A percentile compares a stretch with the other conserved stretches of the same genome.
Evolutionary conservation across 371 early-diverging fungal genomes (phyloP).

Genomic region (Apophysomyces elegans): DNA sequence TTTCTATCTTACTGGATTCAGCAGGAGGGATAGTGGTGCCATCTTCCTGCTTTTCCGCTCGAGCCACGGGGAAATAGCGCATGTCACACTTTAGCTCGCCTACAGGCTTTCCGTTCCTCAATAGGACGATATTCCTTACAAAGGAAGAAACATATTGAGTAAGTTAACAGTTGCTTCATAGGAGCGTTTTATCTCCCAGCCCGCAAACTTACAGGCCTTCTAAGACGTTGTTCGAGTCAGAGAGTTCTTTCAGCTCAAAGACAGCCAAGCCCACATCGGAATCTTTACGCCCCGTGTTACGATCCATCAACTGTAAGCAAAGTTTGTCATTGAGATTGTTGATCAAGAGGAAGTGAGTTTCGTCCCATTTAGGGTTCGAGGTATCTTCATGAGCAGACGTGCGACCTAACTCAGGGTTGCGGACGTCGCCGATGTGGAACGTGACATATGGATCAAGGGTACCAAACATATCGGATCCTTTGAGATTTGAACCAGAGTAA

Average conservation of each 20-base stretch:
- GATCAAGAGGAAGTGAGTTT: constrained; percentile 47
- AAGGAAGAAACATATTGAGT: not conserved
- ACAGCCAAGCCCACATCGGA: constrained; percentile 52
- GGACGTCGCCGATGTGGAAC: constrained; percentile 71
- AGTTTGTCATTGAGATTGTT: constrained; percentile 41
- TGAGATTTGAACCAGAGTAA: constrained; percentile 78
- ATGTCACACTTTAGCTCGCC: constrained; percentile 53
- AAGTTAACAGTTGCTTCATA: not conserved
- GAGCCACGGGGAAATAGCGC: constrained; percentile 45
- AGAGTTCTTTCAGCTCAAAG: constrained; percentile 60
- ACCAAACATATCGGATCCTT: constrained; percentile 85
- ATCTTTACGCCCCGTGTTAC: constrained; percentile 49
- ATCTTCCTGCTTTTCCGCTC: constrained; percentile 47
- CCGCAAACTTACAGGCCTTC: constrained; percentile 38
- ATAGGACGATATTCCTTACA: constrained; percentile 33
- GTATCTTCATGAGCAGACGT: constrained; percentile 67
- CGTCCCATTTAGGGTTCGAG: constrained; percentile 49
- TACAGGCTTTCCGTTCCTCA: constrained; percentile 45
- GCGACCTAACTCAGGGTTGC: constrained; percentile 58
- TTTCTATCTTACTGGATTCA: constrained; percentile 50
- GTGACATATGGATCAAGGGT: constrained; percentile 86
- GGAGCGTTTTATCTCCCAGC: not conserved
- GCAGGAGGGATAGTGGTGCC: constrained; percentile 47
- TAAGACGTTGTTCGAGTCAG: constrained; percentile 40
- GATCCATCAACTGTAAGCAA: constrained; percentile 49